Evolutionary conservation across 768 basidiomycete genomes (phyloP), one percentile per base, ranked within the genome.

Genomic region (Termitomyces sp.): DNA sequence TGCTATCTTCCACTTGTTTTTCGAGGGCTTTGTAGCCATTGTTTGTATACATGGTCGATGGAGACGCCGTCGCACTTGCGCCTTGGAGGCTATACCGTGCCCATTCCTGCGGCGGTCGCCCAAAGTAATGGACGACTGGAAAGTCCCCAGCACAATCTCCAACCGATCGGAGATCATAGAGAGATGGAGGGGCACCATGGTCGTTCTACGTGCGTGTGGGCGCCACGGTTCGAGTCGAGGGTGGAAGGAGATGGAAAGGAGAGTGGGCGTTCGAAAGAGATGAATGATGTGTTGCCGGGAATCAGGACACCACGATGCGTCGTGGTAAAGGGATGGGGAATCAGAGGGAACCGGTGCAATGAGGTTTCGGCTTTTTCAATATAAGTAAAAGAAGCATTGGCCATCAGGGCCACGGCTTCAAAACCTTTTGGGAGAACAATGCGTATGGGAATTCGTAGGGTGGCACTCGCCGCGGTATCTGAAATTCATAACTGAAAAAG

Each of bases 381-480:
- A 56, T 65, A 61, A 61, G 60, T 42, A 40, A 59, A 54, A 51
- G 53, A 43, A 47, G 52, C 31, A 32, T 54, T 59, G 57, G 54
- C 60, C 63, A 65, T 57, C 63, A 61, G 53, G 60, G 45, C 59
- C 59, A 56, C 32, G 34, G 36, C 15, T n/a, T 49, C 45, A 25
- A 54, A 52, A 14, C 38, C 40, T 61, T 47, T 38, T 32, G 49
- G 54, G 57, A 48, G 60, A 65, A 65, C 63, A 65, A 65, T 61
- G 25, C 25, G 25, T 25, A 25, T 25, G 40, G 60, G n/a, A 43
- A 57, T 57, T 45, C 32, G 12, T 31, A 29, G 20, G 34, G 50
- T 58, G 34, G 52, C 60, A 54, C 20, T 49, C 9, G 63, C 60
- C 63, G 63, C 60, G 63, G 52, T 45, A 34, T 61, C 43, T 59